Evolutionary conservation across 176 grass and related monocot genomes (phyloP), one percentile per base, ranked within the genome.

Genomic region (Calamus simplicifolius): DNA sequence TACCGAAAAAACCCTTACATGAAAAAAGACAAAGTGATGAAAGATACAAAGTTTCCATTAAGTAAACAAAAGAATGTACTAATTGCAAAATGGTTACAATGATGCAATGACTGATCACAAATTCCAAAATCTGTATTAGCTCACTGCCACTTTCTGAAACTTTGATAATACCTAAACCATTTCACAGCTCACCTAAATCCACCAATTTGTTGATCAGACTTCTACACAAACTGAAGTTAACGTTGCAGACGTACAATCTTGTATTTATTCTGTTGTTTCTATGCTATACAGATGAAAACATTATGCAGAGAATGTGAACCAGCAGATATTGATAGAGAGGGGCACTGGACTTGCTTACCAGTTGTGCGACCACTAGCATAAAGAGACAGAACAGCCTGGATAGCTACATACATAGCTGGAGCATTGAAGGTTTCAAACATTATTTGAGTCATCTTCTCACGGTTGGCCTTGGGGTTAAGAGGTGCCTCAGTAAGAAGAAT

Each of bases 401-500:
- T 56, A 25, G 54, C 54, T 4, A 56, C 54, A 56, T 56, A 56
- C 54, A 56, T 56, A 56, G 54, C 54, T 25, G 54, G 54, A 25
- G 54, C 5, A 15, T 56, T 56, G 54, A 56, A 56, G 19, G 54
- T 56, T 23, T 56, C 54, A 56, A 56, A 56, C 54, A 56, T 56
- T 18, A 56, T 56, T 56, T 56, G 54, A 12, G 54, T 56, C 54
- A 56, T 56, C 23, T 56, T 56, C 23, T 56, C 54, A 25, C 54
- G 54, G 23, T 56, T 56, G 18, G 54, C 54, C 19, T 56, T 56
- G 54, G 54, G 54, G 54, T 56, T 56, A 1, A 56, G 54, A 23
- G 54, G 54, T 56, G 54, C 54, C 19, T 56, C 54, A 25, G 54
- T 56, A 56, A 56, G 54, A 56, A 56, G 54, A 25, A 56, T 18